phyloP scores from a whole-genome alignment of 257 asterid genomes.

The Cinchona pubescens region DNA sequence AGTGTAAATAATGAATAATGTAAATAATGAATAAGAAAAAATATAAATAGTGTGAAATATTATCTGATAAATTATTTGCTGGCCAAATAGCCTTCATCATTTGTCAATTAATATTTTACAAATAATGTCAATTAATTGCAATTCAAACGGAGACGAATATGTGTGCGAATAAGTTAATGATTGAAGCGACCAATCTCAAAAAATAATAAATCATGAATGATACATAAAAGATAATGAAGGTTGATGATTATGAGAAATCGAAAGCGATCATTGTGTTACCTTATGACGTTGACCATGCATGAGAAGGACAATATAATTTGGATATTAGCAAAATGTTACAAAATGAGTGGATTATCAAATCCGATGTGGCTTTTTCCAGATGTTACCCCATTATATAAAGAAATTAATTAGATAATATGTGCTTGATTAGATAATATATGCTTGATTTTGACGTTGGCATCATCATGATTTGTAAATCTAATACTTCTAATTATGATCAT shows the following conservation, averaged over 20 bases:
- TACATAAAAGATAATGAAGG: neutral
- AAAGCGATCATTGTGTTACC: conserved; percentile 3
- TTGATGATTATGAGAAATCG: conserved; percentile 4
- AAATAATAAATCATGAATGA: neutral
- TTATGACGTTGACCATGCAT: conserved; percentile 9
- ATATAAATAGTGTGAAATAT: too few relatives aligned
- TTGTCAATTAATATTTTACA: too few relatives aligned
- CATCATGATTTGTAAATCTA: neutral
- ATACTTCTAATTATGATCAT: too few relatives aligned
- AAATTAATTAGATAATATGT: neutral
- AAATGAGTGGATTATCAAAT: neutral
- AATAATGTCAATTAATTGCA: too few relatives aligned
- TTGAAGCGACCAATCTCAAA: conserved; percentile 7
- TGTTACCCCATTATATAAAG: neutral
- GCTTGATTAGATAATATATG: neutral
- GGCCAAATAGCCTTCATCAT: too few relatives aligned
- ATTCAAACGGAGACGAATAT: too few relatives aligned
- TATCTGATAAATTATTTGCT: too few relatives aligned
- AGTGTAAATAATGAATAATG: too few relatives aligned
- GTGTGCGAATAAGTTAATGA: conserved; percentile 5
- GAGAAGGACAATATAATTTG: neutral
- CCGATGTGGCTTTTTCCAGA: neutral
- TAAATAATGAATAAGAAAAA: too few relatives aligned
- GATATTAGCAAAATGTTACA: neutral
- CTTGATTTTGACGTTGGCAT: neutral